phyloP scores from a whole-genome alignment of 805 yeast species.

The Candida saitoana region DNA sequence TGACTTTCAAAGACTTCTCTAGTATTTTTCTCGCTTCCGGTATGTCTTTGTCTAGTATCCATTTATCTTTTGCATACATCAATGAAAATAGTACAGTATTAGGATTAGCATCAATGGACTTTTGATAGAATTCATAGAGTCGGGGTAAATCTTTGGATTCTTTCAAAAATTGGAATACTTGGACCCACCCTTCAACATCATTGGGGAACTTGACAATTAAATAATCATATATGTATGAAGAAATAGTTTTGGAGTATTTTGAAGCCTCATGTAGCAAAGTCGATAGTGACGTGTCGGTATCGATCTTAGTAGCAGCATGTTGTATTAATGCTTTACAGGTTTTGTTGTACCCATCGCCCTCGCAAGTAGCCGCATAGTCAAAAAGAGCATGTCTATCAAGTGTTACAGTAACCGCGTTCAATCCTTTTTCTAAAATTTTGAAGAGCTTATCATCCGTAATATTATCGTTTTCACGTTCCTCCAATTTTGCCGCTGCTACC shows the following conservation, averaged over 20 bases:
- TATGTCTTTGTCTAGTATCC: slow-evolving; percentile 47
- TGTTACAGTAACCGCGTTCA: slow-evolving; percentile 36
- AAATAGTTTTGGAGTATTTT: slow-evolving; percentile 4
- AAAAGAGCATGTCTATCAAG: slow-evolving; percentile 48
- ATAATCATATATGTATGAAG: slow-evolving; percentile 39
- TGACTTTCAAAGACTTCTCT: slow-evolving; percentile 38
- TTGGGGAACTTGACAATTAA: slow-evolving; percentile 47
- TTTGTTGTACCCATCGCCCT: slow-evolving; percentile 38
- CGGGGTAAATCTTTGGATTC: slow-evolving; percentile 7
- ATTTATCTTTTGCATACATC: slow-evolving; percentile 69
- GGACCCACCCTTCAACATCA: slow-evolving; percentile 46
- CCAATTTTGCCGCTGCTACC: slow-evolving; percentile 67
- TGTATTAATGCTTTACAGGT: slow-evolving; percentile 53
- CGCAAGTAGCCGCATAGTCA: slow-evolving; percentile 50
- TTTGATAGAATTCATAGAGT: slow-evolving; percentile 42
- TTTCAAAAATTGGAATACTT: slow-evolving; percentile 34
- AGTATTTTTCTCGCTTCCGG: slow-evolving; percentile 53
- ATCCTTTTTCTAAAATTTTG: slow-evolving; percentile 48
- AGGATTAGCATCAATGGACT: slow-evolving; percentile 51
- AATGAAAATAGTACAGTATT: slow-evolving; percentile 49
- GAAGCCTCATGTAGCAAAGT: slow-evolving; percentile 28
- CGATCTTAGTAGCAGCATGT: not conserved
- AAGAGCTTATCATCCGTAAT: slow-evolving; percentile 43
- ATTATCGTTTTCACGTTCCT: slow-evolving; percentile 47
- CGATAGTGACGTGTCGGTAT: slow-evolving; percentile 10